These are phyloP conservation scores for Solanum clarkiae DNA, from an alignment of 257 asterid species.

Conservation along the genomic window DNA sequence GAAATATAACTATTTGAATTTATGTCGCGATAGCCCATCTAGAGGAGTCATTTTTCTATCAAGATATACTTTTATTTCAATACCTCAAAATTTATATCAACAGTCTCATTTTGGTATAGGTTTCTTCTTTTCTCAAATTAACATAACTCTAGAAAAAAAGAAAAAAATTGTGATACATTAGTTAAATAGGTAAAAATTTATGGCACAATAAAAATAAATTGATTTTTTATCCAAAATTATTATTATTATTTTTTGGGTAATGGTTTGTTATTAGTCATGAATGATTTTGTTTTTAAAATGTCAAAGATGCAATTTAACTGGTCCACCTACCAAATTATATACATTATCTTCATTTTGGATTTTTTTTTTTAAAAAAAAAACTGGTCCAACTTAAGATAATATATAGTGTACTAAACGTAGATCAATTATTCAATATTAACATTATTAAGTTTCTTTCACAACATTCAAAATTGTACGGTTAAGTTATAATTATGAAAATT, in stretches of 20 bases:
- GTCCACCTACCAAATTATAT: not conserved
- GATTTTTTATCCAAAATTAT: not conserved
- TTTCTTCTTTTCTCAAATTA: not conserved
- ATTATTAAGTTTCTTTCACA: constrained; percentile 14
- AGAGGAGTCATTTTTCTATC: no score
- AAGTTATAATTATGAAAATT: constrained; percentile 8
- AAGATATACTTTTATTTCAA: no score
- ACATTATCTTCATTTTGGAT: not conserved
- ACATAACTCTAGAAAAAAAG: not conserved
- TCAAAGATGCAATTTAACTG: not conserved
- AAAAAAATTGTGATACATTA: not conserved
- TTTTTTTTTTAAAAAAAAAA: not conserved
- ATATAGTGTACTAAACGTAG: not conserved
- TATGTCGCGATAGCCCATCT: not conserved
- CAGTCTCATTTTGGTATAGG: no score
- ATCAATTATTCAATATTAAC: not conserved
- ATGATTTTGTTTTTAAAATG: not conserved
- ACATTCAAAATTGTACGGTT: constrained; percentile 29
- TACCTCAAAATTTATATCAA: no score
- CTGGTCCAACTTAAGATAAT: not conserved
- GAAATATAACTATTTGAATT: not conserved
- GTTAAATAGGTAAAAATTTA: not conserved
- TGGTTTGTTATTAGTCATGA: not conserved
- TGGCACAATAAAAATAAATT: not conserved
- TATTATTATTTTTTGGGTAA: not conserved